These are phyloP conservation scores for Trametes punicea DNA, from an alignment of 768 basidiomycete genomes.

Conservation along the genomic window DNA sequence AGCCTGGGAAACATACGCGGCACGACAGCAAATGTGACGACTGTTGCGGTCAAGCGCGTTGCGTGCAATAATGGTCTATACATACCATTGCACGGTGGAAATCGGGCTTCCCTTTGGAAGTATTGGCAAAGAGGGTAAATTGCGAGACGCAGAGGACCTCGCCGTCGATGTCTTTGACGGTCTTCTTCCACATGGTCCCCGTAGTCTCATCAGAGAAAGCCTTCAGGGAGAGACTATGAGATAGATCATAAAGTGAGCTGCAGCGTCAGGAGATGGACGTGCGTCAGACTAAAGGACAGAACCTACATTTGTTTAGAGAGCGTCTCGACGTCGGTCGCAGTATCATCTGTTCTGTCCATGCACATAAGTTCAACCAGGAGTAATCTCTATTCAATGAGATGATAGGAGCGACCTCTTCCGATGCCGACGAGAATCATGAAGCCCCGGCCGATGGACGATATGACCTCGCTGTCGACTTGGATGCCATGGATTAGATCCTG, in stretches of 20 bases:
- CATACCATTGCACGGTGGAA: conserved; percentile 92
- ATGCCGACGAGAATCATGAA: conserved; percentile 92
- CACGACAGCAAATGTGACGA: not conserved
- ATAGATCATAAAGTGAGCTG: not conserved
- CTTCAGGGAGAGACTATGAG: conserved; percentile 61
- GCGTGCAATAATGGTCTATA: conserved; percentile 2
- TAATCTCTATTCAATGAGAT: not conserved
- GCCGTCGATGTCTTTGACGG: conserved; percentile 83
- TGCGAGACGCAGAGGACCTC: conserved; percentile 95
- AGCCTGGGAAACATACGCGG: conserved; percentile 41
- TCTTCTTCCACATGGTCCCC: conserved; percentile 80
- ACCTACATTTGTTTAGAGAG: conserved; percentile 83
- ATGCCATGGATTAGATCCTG: not conserved
- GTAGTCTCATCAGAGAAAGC: conserved; percentile 60
- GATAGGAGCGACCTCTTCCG: conserved; percentile 52
- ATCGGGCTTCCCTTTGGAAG: conserved; percentile 87
- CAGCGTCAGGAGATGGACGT: not conserved
- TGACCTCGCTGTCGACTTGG: conserved; percentile 71
- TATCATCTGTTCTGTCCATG: conserved; percentile 66
- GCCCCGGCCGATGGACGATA: conserved; percentile 81
- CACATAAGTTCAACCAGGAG: conserved; percentile 18
- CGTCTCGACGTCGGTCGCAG: conserved; percentile 60
- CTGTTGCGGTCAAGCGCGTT: not conserved
- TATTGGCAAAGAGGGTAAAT: conserved; percentile 86
- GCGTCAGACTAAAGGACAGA: not conserved